Evolutionary conservation across 192 early-diverging fungal species (phyloP).

Genomic region (Entophlyctis luteolus): DNA sequence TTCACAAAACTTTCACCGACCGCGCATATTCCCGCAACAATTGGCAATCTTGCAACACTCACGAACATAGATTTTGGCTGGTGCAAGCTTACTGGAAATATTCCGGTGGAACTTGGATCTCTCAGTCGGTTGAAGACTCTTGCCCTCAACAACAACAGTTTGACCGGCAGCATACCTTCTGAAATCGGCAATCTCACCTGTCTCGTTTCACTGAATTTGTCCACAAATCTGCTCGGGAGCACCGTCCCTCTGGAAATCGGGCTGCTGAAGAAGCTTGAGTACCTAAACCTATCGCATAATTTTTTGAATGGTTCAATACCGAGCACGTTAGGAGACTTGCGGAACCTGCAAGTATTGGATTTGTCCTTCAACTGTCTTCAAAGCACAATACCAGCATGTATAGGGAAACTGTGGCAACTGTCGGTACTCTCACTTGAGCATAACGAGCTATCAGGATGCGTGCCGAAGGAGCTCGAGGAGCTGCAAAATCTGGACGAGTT

Average conservation of each 20-base stretch:
- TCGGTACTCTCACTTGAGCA: not conserved
- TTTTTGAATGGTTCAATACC: not conserved
- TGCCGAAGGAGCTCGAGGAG: not conserved
- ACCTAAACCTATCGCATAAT: not conserved
- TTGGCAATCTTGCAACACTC: not conserved
- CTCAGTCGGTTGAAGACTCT: not conserved
- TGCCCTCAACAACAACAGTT: not conserved
- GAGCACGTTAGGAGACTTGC: not conserved
- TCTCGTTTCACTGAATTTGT: not conserved
- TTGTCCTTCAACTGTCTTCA: not conserved
- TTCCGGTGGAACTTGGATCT: not conserved
- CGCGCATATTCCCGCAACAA: too few relatives aligned
- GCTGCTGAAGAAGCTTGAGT: not conserved
- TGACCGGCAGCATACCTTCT: conserved; percentile 9
- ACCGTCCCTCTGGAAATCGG: not conserved
- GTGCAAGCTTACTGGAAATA: not conserved
- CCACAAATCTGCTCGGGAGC: not conserved
- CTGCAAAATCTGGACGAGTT: not conserved
- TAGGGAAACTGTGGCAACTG: not conserved
- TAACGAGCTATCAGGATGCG: not conserved
- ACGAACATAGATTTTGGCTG: not conserved
- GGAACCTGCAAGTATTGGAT: not conserved
- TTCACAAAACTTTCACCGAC: too few relatives aligned
- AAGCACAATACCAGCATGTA: not conserved
- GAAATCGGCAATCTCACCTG: conserved; percentile 5